Conservation (phyloP, 176 grass and related monocot species). For the Oryza brachyantha region DNA sequence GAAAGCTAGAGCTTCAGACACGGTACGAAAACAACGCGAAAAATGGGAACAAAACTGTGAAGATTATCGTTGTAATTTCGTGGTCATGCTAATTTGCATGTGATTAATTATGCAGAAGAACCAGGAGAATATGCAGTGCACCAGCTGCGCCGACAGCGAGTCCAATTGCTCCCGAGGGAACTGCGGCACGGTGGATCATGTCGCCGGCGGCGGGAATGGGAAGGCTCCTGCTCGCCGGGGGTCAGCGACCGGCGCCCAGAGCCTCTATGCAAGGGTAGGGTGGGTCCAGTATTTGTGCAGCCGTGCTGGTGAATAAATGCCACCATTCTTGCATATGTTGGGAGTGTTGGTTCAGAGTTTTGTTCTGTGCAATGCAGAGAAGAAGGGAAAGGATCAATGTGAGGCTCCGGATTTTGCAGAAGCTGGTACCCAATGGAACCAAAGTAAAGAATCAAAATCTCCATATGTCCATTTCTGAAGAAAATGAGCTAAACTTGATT, state of each 20-base stretch:
- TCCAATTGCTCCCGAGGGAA: slow-evolving; percentile 43
- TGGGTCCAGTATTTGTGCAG: neutral
- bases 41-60: neutral
- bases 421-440: slow-evolving; percentile 72
- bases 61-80: too few relatives aligned
- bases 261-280: slow-evolving; percentile 79
- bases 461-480: neutral
- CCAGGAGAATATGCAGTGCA: slow-evolving; percentile 26
- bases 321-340: neutral
- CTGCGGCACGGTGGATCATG: neutral
- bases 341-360: slow-evolving; percentile 15
- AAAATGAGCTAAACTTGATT: neutral
- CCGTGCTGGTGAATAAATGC: neutral
- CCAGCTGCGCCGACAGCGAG: slow-evolving; percentile 41
- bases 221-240: slow-evolving; percentile 51
- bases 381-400: slow-evolving; percentile 77
- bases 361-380: slow-evolving; percentile 47
- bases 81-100: neutral
- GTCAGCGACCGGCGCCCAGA: slow-evolving; percentile 54
- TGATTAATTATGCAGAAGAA: slow-evolving; percentile 25
- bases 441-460: slow-evolving; percentile 36
- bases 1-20: slow-evolving; percentile 34
- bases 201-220: slow-evolving; percentile 7
- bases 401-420: slow-evolving; percentile 61
- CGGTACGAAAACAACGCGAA: neutral